A percentile compares a stretch with the other conserved stretches of the same genome.
Evolutionary conservation across 768 basidiomycete species (phyloP).

Genomic region (Suillus spraguei): DNA sequence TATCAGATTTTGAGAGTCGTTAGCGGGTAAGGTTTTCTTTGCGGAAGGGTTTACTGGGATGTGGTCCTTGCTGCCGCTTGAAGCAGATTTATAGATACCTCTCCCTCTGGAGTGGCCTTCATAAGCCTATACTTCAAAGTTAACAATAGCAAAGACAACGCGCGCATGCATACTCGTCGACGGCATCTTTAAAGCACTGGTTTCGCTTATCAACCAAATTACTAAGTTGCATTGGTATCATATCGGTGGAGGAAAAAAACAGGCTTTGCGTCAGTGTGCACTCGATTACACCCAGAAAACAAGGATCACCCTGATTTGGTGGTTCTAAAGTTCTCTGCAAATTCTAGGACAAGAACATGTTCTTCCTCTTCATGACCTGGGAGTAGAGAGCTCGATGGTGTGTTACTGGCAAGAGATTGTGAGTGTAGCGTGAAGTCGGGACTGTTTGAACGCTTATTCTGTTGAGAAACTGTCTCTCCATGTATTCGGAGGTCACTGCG

Average conservation of each 20-base stretch:
- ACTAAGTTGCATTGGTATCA: slow-evolving; percentile 61
- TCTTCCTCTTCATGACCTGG: slow-evolving; percentile 38
- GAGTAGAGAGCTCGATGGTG: slow-evolving; percentile 27
- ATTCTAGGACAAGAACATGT: slow-evolving; percentile 54
- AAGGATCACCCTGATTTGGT: slow-evolving; percentile 29
- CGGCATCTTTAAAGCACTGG: slow-evolving; percentile 59
- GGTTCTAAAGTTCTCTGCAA: slow-evolving; percentile 47
- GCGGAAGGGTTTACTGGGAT: slow-evolving; percentile 65
- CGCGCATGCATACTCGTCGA: slow-evolving; percentile 58
- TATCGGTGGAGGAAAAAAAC: slow-evolving; percentile 26
- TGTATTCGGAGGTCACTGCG: slow-evolving; percentile 61
- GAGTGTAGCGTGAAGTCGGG: slow-evolving; percentile 43
- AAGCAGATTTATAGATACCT: slow-evolving; percentile 66
- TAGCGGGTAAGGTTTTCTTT: not conserved
- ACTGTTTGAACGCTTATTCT: slow-evolving; percentile 34
- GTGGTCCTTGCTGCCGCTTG: slow-evolving; percentile 69
- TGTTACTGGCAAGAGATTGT: slow-evolving; percentile 2
- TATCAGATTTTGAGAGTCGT: slow-evolving; percentile 9
- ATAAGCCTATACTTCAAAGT: slow-evolving; percentile 50
- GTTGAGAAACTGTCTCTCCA: slow-evolving; percentile 32
- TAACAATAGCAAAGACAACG: not conserved
- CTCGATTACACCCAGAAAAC: slow-evolving; percentile 9
- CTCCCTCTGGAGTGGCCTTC: slow-evolving; percentile 47
- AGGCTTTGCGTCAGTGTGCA: slow-evolving; percentile 7
- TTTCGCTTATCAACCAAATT: slow-evolving; percentile 76